Evolutionary conservation across 2,329 filamentous ascomycete genomes (phyloP).

Genomic region (Grosmannia huntii): DNA sequence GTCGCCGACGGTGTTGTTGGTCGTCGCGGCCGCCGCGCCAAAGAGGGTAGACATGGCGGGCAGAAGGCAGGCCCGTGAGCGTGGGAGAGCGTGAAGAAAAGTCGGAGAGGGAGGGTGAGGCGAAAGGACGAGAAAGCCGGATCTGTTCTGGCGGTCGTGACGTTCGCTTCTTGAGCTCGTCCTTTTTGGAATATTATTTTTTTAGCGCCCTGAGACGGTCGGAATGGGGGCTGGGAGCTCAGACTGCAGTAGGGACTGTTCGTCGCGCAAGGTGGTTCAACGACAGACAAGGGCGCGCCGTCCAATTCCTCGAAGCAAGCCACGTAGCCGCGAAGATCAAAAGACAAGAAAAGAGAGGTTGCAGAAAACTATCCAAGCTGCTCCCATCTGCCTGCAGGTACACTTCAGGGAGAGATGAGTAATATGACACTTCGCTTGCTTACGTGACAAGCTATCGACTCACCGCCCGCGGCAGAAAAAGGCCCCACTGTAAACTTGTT

Average conservation of each 20-base stretch:
- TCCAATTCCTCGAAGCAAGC: background rate
- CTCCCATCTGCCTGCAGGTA: background rate
- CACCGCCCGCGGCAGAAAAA: background rate
- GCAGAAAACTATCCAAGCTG: background rate
- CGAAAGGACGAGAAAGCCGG: background rate
- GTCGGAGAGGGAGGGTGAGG: background rate
- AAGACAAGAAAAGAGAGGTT: background rate
- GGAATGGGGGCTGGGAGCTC: slow-evolving; percentile 1
- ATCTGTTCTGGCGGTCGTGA: background rate
- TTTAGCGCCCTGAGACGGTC: slow-evolving; percentile 1
- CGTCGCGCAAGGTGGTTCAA: background rate
- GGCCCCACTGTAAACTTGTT: background rate
- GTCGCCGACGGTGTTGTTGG: slow-evolving; percentile 71
- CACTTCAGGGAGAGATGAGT: background rate
- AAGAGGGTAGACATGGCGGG: slow-evolving; percentile 52
- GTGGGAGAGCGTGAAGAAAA: background rate
- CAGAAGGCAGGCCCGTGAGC: background rate
- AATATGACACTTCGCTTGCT: background rate
- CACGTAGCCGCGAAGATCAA: background rate
- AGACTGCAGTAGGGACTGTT: background rate
- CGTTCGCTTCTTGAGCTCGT: background rate
- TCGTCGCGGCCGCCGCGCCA: slow-evolving; percentile 34
- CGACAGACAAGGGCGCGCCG: background rate
- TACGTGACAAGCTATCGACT: background rate
- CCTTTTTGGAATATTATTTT: background rate